Base-by-base conservation (phyloP, 2,329 filamentous ascomycete genomes). In the Fusarium solani-melongenae region DNA sequence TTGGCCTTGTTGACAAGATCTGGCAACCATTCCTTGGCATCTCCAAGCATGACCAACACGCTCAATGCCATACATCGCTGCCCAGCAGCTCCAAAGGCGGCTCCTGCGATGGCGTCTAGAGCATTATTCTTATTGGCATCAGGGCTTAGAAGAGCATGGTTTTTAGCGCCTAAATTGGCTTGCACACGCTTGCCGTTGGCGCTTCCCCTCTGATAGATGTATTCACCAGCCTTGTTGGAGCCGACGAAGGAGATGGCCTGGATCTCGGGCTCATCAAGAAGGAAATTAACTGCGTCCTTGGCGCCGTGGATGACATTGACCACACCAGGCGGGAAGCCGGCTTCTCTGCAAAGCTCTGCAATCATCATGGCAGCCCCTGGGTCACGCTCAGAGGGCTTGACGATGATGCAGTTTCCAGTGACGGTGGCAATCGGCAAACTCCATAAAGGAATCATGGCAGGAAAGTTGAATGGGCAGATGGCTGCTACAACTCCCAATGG, bases 371-470 rank as follows among this genome's bases (percentile, higher is more conserved):
- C 90, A 2, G 93, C 93, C 64, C 93, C 92, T 1, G 93, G 93
- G 77, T 94, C 93, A 61, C 93, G 89, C 84, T 95, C 93, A 0
- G 93, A 95, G 1, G 93, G 93, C 86, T 95, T 95, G 76, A 95
- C 85, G 71, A 95, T 88, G 64, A 94, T 86, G 14, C 92, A 94
- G 85, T 95, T 95, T 63, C 93, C 93, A 6, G 92, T 93, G 22
- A 94, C 89, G 5, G 92, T 92, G 34, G 93, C 93, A 73, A 95
- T 91, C 9, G 93, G 93, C 65, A 95, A 93, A 67, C 89, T 93
- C 93, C 93, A 95, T 24, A 95, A 86, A 1, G 93, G 93, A 79
- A 95, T 95, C 93, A 95, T 95, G 71, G 93, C 93, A 27, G 93
- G 93, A 83, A 95, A 95, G 85, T 95, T 94, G 81, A 94, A 94